Conservation (phyloP, 805 yeast species). For the Lipomyces orientalis region DNA sequence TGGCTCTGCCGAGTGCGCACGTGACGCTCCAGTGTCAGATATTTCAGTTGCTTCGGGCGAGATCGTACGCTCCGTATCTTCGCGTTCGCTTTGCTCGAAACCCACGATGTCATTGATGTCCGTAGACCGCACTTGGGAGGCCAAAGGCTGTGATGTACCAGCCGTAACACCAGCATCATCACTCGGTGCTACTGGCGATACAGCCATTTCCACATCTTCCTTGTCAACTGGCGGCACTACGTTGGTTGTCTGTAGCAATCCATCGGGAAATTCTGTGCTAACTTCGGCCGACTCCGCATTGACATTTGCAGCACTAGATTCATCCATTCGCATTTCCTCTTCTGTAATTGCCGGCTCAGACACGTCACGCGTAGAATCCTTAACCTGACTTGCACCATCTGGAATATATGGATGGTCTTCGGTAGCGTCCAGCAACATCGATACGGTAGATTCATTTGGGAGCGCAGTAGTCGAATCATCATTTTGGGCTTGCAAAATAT, state of each 20-base stretch:
- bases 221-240: neutral
- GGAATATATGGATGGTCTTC: neutral
- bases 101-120: neutral
- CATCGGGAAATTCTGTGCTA: neutral
- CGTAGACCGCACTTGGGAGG: neutral
- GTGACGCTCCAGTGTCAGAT: neutral
- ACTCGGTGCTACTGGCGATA: no score
- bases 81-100: constrained; percentile 1
- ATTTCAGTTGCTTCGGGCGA: constrained; percentile 13
- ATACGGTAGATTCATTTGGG: constrained; percentile 25
- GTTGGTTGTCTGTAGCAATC: neutral
- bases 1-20: neutral
- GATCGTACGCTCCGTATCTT: constrained; percentile 17
- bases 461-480: constrained; percentile 20
- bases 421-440: constrained; percentile 10
- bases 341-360: neutral
- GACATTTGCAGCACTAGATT: neutral
- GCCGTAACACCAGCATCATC: neutral
- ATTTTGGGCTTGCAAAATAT: constrained; percentile 3
- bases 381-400: neutral
- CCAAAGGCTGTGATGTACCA: neutral
- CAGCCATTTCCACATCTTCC: neutral
- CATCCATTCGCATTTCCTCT: constrained; percentile 5
- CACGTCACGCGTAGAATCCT: neutral
- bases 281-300: neutral